Evolutionary conservation across 208 protist species (phyloP), one percentile per base, ranked within the genome.

Genomic region (Naegleria fowleri): DNA sequence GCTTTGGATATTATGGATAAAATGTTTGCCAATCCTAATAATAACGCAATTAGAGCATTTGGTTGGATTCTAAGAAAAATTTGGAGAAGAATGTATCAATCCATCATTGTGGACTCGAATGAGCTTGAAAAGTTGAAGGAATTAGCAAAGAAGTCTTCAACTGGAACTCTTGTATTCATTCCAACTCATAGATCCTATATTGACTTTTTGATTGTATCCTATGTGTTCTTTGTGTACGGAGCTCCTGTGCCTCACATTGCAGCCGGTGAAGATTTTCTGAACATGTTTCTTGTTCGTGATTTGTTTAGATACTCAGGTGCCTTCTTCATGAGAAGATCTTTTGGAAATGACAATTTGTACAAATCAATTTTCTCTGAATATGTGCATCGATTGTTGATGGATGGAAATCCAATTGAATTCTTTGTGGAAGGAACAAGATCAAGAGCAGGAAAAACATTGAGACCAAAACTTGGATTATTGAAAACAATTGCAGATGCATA

Each of bases 241-340:
- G 91, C 96, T 43, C 92, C 96, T 1, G 90, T 94, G 16, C 96
- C 96, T 13, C 96, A 97, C 93, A 94, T 98, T 88, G 96, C 95
- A 67, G 94, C 96, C 7, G 96, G 96, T 22, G 96, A 98, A 76
- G 94, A 97, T 83, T 97, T 97, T 93, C 91, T 97, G 5, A 92
- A 93, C 38, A 93, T 98, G 93, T 95, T 95, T 13, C 83, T 92
- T 19, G 83, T 97, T 33, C 90, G 95, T 0, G 93, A 92, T n/a
- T 84, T 97, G 36, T 95, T 97, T 93, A 94, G 96, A 48, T 95
- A 95, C n/a, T 96, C 94, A 90, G 96, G 96, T 19, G 96, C 96
- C n/a, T 97, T 98, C 90, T 98, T 98, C 88, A 97, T 98, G 93
- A 95, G 95, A 58, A 93, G 96, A 75, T 93, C 93, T 48, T 97